Conservation (phyloP, 768 basidiomycete genomes). For the Phaffia tasmanica region DNA sequence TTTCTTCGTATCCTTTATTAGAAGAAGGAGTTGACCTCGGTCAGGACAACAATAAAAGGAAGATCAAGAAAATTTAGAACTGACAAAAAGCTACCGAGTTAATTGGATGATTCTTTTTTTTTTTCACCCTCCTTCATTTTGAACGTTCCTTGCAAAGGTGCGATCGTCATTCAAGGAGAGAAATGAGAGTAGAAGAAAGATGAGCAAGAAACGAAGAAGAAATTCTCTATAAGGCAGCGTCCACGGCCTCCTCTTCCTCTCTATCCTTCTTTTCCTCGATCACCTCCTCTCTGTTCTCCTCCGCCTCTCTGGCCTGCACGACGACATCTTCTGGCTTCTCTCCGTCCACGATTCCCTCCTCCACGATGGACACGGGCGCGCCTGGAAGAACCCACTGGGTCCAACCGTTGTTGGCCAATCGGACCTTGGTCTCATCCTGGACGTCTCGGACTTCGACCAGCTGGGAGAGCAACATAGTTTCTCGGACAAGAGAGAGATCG, state of each 20-base stretch:
- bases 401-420: slow-evolving; percentile 55
- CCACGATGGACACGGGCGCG: slow-evolving; percentile 42
- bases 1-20: no score
- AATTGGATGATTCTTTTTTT: no score
- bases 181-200: no score
- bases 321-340: background rate
- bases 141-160: no score
- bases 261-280: background rate
- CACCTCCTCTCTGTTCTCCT: background rate
- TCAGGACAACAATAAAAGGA: no score
- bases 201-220: background rate
- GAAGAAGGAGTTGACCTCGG: no score
- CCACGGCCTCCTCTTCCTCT: background rate
- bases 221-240: background rate
- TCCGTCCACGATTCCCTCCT: background rate
- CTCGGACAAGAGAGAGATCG: slow-evolving; percentile 50
- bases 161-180: no score
- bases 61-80: no score
- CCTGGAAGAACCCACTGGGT: slow-evolving; percentile 53
- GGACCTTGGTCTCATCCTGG: slow-evolving; percentile 42
- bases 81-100: no score
- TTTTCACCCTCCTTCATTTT: no score
- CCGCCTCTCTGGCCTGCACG: background rate
- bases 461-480: slow-evolving; percentile 56
- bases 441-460: slow-evolving; percentile 54